Evolutionary conservation across 2,329 filamentous ascomycete genomes (phyloP).

Genomic region (Decorospora gaudefroyi): DNA sequence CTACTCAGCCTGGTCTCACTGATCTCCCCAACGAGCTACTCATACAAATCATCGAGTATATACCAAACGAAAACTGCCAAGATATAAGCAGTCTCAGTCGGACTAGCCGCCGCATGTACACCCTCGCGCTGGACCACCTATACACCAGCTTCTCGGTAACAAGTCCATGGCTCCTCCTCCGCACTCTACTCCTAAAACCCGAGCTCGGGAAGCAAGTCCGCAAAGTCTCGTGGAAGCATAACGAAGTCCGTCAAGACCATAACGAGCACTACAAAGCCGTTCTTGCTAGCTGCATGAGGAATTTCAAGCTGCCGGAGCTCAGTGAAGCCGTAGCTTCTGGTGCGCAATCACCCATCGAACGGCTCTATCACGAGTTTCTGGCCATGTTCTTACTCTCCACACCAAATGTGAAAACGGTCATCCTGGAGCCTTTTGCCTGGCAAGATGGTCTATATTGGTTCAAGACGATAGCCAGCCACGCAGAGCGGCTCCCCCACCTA

Average conservation of each 20-base stretch:
- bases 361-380: constrained; percentile 5
- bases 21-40: constrained; percentile 10
- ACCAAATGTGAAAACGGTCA: constrained; percentile 2
- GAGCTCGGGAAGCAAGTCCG: constrained; percentile 3
- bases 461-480: neutral
- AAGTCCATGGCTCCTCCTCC: constrained; percentile 8
- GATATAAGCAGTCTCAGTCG: constrained; percentile 8
- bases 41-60: constrained; percentile 9
- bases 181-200: constrained; percentile 1
- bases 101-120: constrained; percentile 10
- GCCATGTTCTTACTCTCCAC: constrained; percentile 4
- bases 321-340: too few relatives aligned
- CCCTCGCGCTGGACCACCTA: constrained; percentile 6
- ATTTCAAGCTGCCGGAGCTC: neutral
- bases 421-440: constrained; percentile 6
- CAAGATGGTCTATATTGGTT: constrained; percentile 6
- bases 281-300: neutral
- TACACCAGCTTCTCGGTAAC: constrained; percentile 5
- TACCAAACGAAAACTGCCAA: constrained; percentile 2
- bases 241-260: neutral
- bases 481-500: neutral
- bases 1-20: constrained; percentile 1
- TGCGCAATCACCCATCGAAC: too few relatives aligned
- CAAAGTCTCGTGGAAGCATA: constrained; percentile 6
- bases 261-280: neutral